These are phyloP conservation scores for Apiotrichum mycotoxinovorans DNA, from an alignment of 1,284 basidiomycete species.

Conservation along the genomic window DNA sequence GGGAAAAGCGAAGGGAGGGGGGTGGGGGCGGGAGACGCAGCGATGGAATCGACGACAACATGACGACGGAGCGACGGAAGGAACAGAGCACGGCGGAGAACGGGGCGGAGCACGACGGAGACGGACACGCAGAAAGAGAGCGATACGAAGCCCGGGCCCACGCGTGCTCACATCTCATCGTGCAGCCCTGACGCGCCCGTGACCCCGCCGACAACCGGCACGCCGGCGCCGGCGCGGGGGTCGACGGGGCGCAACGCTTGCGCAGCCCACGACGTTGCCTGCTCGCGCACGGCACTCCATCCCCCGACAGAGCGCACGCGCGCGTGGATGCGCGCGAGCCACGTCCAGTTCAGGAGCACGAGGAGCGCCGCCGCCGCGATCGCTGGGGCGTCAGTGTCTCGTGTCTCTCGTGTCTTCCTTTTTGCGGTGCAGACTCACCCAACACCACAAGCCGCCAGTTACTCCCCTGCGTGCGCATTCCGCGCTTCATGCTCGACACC, in stretches of 20 bases:
- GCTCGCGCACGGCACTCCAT: neutral
- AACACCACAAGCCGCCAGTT: slow-evolving; percentile 4
- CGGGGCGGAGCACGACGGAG: too few species aligned
- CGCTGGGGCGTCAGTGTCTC: slow-evolving; percentile 15
- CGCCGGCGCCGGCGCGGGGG: neutral
- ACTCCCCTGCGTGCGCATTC: neutral
- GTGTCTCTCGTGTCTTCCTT: too few species aligned
- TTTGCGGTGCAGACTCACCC: slow-evolving; percentile 8
- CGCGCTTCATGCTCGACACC: slow-evolving; percentile 37
- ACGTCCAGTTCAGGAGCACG: slow-evolving; percentile 20
- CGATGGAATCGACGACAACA: too few species aligned
- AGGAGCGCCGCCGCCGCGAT: slow-evolving; percentile 22
- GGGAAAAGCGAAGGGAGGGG: too few species aligned
- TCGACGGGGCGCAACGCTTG: neutral
- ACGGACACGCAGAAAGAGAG: too few species aligned
- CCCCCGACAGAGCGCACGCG: slow-evolving; percentile 12
- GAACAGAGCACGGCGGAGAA: too few species aligned
- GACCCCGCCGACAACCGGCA: too few species aligned
- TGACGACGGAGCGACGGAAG: too few species aligned
- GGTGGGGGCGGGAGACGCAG: too few species aligned
- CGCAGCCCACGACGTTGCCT: neutral
- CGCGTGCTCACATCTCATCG: too few species aligned
- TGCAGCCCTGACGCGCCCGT: too few species aligned
- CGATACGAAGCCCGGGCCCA: too few species aligned
- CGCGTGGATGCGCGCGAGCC: slow-evolving; percentile 18